Conservation (phyloP, 2,329 filamentous ascomycete genomes). For the Fusarium torulosum region DNA sequence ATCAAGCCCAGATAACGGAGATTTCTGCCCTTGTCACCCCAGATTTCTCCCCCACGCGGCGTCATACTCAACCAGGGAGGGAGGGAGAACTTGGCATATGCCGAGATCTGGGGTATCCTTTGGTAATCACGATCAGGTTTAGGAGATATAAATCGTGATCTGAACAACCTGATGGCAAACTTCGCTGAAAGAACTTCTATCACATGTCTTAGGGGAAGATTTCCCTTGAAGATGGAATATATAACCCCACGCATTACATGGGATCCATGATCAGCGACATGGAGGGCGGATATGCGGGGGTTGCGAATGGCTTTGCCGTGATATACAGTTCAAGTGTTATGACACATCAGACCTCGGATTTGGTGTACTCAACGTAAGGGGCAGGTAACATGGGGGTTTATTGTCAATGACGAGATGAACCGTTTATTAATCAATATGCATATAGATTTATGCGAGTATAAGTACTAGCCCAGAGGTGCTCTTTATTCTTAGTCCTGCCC, state of each 20-base stretch:
- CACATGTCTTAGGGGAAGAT: too few relatives aligned
- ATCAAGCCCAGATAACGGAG: conserved; percentile 32
- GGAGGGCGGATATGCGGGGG: conserved; percentile 27
- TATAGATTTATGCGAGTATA: not conserved
- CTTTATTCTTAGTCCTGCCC: not conserved
- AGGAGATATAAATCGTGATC: not conserved
- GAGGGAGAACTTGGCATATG: conserved; percentile 4
- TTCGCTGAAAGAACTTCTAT: not conserved
- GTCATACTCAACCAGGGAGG: conserved; percentile 10
- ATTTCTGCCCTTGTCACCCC: conserved; percentile 31
- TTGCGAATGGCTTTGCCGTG: conserved; percentile 10
- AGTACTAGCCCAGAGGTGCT: not conserved
- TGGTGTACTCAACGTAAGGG: conserved; percentile 5
- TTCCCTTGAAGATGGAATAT: not conserved
- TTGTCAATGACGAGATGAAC: conserved; percentile 13
- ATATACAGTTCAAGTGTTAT: conserved; percentile 23
- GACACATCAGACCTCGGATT: conserved; percentile 9
- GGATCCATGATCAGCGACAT: conserved; percentile 16
- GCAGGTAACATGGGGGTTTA: conserved; percentile 8
- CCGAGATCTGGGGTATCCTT: not conserved
- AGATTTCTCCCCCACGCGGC: conserved; percentile 32
- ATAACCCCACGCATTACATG: conserved; percentile 31
- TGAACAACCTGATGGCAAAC: not conserved
- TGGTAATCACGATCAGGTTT: not conserved
- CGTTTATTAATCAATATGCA: conserved; percentile 3